phyloP scores from a whole-genome alignment of 495 filamentous ascomycete genomes.

The Neurospora intermedia region DNA sequence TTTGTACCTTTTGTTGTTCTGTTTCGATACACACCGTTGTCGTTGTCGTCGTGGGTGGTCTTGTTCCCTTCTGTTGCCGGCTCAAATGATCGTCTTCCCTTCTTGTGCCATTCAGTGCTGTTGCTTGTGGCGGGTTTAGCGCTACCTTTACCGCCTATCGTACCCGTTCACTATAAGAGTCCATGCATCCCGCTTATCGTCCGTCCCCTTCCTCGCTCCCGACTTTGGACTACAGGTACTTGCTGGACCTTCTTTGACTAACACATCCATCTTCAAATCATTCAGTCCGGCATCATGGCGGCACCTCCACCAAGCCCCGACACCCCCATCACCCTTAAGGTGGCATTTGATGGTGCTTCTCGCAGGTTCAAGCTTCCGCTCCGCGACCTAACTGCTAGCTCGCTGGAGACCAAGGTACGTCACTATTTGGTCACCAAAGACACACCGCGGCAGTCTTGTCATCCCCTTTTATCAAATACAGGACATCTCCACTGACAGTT shows the following conservation, averaged over 20 bases:
- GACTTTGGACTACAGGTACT: background rate
- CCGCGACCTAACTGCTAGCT: slow-evolving; percentile 65
- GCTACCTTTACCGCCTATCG: background rate
- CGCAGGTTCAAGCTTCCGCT: slow-evolving; percentile 85
- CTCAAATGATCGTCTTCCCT: background rate
- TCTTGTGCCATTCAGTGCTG: background rate
- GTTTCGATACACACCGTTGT: background rate
- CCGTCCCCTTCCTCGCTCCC: background rate
- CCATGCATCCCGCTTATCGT: background rate
- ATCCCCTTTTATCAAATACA: background rate
- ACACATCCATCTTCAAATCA: slow-evolving; percentile 2
- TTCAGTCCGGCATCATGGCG: background rate
- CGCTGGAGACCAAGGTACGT: slow-evolving; percentile 80
- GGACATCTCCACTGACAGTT: slow-evolving; percentile 12
- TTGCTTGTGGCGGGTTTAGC: background rate
- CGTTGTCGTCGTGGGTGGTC: background rate
- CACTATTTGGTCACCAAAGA: background rate
- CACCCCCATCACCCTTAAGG: slow-evolving; percentile 76
- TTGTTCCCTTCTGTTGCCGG: background rate
- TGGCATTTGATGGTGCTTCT: slow-evolving; percentile 58
- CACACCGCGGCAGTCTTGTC: background rate
- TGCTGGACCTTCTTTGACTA: background rate
- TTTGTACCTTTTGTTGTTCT: background rate
- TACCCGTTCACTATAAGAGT: background rate
- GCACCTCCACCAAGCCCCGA: slow-evolving; percentile 33